phyloP scores from a whole-genome alignment of 129 eudicot genomes.

The Pulicaria dysenterica region DNA sequence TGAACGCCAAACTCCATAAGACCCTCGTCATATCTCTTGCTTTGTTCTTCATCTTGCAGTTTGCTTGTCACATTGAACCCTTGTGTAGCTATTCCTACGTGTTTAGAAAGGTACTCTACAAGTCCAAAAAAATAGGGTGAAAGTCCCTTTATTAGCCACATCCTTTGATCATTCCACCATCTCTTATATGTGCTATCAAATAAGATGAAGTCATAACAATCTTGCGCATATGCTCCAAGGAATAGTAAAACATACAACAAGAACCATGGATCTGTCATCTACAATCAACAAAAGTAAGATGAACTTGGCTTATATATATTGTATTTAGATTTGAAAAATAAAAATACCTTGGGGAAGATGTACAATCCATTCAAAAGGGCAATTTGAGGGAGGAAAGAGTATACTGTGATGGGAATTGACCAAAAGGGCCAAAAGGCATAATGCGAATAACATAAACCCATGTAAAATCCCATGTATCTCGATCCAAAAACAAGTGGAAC shows the following conservation, averaged over 20 bases:
- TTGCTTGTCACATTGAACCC: conserved; percentile 83
- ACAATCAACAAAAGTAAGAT: conserved; percentile 4
- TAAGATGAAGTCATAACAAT: conserved; percentile 57
- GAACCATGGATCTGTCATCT: conserved; percentile 61
- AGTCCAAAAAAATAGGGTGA: conserved; percentile 53
- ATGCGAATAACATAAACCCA: conserved; percentile 58
- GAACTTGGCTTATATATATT: neutral
- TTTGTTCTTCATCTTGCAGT: conserved; percentile 61
- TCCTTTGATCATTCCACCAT: conserved; percentile 82
- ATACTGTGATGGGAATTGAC: conserved; percentile 65
- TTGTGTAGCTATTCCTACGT: conserved; percentile 47
- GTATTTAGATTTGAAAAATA: no score
- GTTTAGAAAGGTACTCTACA: conserved; percentile 38
- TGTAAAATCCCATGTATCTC: conserved; percentile 45
- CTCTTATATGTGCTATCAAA: conserved; percentile 45
- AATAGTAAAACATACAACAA: conserved; percentile 52
- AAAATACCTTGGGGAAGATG: conserved; percentile 65
- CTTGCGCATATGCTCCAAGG: conserved; percentile 67
- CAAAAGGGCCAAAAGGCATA: conserved; percentile 58
- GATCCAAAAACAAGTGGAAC: conserved; percentile 53
- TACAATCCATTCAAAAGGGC: conserved; percentile 60
- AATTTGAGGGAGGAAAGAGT: conserved; percentile 71
- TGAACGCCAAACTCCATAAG: conserved; percentile 68
- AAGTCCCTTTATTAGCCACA: conserved; percentile 65
- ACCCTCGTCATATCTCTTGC: conserved; percentile 70